Percentiles rank a stretch among this genome's conserved stretches.
Evolutionary conservation across 371 early-diverging fungal species (phyloP).

Genomic region (Saksenaea vasiformis): DNA sequence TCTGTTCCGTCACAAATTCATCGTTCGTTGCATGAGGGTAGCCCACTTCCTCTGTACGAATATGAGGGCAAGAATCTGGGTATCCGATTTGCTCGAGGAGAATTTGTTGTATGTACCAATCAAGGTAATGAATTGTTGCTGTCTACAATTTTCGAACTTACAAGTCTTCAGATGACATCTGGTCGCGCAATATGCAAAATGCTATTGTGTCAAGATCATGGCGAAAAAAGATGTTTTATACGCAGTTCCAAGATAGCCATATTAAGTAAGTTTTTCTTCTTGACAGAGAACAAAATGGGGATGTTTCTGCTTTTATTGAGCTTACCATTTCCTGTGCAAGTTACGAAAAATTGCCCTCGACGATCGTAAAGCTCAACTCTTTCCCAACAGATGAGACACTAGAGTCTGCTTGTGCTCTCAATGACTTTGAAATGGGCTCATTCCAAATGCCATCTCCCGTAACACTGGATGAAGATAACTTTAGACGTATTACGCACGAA

Average conservation of each 20-base stretch:
- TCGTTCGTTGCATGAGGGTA: constrained; percentile 19
- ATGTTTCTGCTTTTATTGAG: no score
- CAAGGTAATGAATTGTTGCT: constrained; percentile 25
- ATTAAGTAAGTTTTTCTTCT: constrained; percentile 19
- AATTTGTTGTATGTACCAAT: constrained; percentile 46
- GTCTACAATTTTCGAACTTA: not conserved
- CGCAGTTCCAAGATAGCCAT: constrained; percentile 42
- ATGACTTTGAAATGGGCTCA: constrained; percentile 11
- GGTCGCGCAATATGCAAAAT: constrained; percentile 50
- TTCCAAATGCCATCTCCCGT: constrained; percentile 14
- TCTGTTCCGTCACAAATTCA: constrained; percentile 42
- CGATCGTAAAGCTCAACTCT: constrained; percentile 26
- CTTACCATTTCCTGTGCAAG: constrained; percentile 15
- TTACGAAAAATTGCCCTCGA: constrained; percentile 31
- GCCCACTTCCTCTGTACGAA: constrained; percentile 28
- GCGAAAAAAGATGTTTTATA: constrained; percentile 39
- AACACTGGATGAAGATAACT: constrained; percentile 24
- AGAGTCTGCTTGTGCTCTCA: constrained; percentile 16
- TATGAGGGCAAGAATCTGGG: constrained; percentile 51
- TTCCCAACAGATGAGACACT: constrained; percentile 36
- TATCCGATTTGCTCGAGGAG: constrained; percentile 48
- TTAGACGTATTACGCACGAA: constrained; percentile 32
- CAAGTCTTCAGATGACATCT: constrained; percentile 36
- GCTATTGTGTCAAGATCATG: constrained; percentile 40
- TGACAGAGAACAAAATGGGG: not conserved